A percentile compares a stretch with the other conserved stretches of the same genome.
These are phyloP conservation scores for Claviceps purpurea DNA, from an alignment of 2,329 filamentous ascomycete species.

Conservation along the genomic window DNA sequence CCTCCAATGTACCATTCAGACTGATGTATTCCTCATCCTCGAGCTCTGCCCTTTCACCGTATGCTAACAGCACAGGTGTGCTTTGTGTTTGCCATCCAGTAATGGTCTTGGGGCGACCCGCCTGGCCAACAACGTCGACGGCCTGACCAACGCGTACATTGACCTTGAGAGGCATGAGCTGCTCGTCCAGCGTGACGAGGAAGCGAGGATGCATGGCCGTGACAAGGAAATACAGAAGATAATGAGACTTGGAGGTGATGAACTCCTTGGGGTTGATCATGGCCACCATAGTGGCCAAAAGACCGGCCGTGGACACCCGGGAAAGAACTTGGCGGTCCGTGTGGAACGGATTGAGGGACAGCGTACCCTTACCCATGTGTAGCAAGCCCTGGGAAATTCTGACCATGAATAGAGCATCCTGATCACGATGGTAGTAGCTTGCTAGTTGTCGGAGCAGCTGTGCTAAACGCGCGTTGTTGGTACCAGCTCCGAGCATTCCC, in stretches of 20 bases:
- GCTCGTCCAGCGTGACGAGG: constrained; percentile 89
- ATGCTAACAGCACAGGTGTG: constrained; percentile 89
- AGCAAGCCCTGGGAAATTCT: constrained; percentile 93
- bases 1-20: constrained; percentile 81
- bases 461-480: constrained; percentile 92
- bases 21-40: constrained; percentile 97
- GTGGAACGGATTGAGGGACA: constrained; percentile 97
- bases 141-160: constrained; percentile 97
- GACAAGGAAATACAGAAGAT: constrained; percentile 92
- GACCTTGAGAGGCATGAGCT: constrained; percentile 83
- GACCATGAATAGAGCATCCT: constrained; percentile 97
- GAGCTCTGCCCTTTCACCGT: constrained; percentile 89
- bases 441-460: constrained; percentile 89
- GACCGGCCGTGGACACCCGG: constrained; percentile 74
- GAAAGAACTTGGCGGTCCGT: constrained; percentile 94
- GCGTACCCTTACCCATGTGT: constrained; percentile 98
- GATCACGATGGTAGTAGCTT: constrained; percentile 95
- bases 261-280: constrained; percentile 93
- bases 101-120: constrained; percentile 94
- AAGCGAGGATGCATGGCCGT: constrained; percentile 95
- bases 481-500: constrained; percentile 91
- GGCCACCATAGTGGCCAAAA: constrained; percentile 80
- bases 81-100: constrained; percentile 99
- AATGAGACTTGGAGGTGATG: constrained; percentile 57
- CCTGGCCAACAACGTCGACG: constrained; percentile 94